Conservation (phyloP, 192 early-diverging fungal genomes). For the Entomortierella lignicola region DNA sequence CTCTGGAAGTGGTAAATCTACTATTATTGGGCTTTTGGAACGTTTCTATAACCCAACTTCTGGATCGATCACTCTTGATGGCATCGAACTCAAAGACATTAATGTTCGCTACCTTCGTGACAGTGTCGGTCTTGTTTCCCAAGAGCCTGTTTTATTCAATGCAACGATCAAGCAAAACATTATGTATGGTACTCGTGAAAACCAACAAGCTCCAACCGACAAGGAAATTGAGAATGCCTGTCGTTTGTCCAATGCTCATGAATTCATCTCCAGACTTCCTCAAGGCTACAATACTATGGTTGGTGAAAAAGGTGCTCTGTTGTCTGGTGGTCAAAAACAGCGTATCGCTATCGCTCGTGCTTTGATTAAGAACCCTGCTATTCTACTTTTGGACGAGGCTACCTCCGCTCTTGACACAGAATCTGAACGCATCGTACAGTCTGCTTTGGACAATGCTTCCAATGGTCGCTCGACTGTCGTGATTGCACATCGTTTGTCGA, state of each 20-base stretch:
- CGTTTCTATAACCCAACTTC: conserved; percentile 78
- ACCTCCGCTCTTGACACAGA: conserved; percentile 88
- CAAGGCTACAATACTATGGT: conserved; percentile 91
- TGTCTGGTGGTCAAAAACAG: conserved; percentile 93
- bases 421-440: conserved; percentile 83
- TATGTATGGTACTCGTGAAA: conserved; percentile 62
- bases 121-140: conserved; percentile 79
- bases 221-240: conserved; percentile 77
- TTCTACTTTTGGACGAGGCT: conserved; percentile 90
- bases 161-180: conserved; percentile 82
- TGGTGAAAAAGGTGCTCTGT: conserved; percentile 82
- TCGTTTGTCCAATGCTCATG: conserved; percentile 77
- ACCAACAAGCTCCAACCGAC: conserved; percentile 70
- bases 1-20: conserved; percentile 86
- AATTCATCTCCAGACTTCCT: conserved; percentile 78
- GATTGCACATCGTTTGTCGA: conserved; percentile 92
- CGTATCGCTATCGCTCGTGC: conserved; percentile 96
- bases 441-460: conserved; percentile 81
- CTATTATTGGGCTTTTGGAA: conserved; percentile 77
- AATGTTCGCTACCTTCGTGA: conserved; percentile 73
- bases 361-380: conserved; percentile 88
- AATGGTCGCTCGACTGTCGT: conserved; percentile 89
- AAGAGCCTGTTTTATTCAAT: conserved; percentile 87
- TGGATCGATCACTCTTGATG: conserved; percentile 76
- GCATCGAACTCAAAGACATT: conserved; percentile 64